Base-by-base conservation (phyloP, 2,329 filamentous ascomycete genomes). In the Cladorrhinum sp. region DNA sequence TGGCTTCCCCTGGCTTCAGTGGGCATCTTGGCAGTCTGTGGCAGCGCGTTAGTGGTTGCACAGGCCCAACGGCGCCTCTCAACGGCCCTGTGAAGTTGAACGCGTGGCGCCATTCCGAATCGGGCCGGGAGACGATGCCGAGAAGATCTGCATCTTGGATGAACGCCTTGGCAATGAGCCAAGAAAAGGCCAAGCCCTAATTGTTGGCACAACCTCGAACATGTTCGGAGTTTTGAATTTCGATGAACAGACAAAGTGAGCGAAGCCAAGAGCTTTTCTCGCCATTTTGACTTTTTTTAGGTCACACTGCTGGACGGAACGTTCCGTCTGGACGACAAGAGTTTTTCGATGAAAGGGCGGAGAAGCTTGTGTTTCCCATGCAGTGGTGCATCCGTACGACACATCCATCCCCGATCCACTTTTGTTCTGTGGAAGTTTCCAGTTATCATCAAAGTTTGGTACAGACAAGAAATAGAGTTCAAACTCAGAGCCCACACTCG, bases 71-170 rank as follows among this genome's bases (percentile, higher is more conserved):
- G 42, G 42, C 33, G 33, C n/a, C 42, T 2, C 53, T 42, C 53
- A 55, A 46, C 53, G 53, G 53, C 21, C 20, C 53, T 46, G 42
- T 20, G 48, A 16, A 30, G 28, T 28, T 4, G 18, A 53, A 48
- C 48, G 30, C 39, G 53, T 60, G 57, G 56, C 49, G 51, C 26
- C 53, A 60, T 60, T 42, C 61, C 61, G 55, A 63, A 63, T 62
- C 63, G 61, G 61, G 63, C 59, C 55, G 55, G 12, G 23, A 57
- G 54, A 23, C 36, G 61, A 63, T 65, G 63, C 63, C 63, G 57
- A 65, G 63, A 63, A 20, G 63, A 65, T 65, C 63, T 61, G 48
- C 63, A 54, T 61, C 56, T 57, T 60, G 63, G 61, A 65, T 63
- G 49, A 20, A 30, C 58, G 23, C 18, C 63, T 65, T 65, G 63